These are phyloP conservation scores for Dendrobium huoshanense DNA, from an alignment of 106 monocot species.

Conservation along the genomic window DNA sequence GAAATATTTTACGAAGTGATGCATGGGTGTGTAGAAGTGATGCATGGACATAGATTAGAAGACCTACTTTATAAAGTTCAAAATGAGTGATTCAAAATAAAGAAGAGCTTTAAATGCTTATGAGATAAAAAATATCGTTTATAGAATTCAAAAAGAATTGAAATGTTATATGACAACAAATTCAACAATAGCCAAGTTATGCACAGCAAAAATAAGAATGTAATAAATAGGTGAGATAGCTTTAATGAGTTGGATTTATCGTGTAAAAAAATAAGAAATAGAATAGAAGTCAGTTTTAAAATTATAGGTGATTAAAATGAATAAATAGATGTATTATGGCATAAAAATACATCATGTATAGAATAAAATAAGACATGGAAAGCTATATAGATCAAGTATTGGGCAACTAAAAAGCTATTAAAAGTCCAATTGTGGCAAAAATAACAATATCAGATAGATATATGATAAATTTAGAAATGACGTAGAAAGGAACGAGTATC, in stretches of 20 bases:
- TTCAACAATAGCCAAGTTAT: no score
- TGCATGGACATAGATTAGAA: no score
- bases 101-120: no score
- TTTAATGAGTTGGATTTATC: background rate
- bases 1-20: no score
- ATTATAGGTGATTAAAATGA: no score
- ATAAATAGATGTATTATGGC: no score
- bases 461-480: background rate
- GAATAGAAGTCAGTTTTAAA: background rate
- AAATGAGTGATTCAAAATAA: no score
- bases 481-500: background rate
- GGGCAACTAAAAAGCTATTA: background rate
- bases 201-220: no score
- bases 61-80: no score
- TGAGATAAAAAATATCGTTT: background rate
- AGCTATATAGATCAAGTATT: background rate
- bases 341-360: background rate
- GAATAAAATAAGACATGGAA: background rate
- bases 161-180: no score
- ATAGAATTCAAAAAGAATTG: background rate
- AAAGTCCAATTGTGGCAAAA: background rate
- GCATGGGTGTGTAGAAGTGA: no score
- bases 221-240: background rate
- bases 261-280: background rate
- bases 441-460: background rate